phyloP scores from a whole-genome alignment of 139 green algal genomes.

The Choricystis sp. region DNA sequence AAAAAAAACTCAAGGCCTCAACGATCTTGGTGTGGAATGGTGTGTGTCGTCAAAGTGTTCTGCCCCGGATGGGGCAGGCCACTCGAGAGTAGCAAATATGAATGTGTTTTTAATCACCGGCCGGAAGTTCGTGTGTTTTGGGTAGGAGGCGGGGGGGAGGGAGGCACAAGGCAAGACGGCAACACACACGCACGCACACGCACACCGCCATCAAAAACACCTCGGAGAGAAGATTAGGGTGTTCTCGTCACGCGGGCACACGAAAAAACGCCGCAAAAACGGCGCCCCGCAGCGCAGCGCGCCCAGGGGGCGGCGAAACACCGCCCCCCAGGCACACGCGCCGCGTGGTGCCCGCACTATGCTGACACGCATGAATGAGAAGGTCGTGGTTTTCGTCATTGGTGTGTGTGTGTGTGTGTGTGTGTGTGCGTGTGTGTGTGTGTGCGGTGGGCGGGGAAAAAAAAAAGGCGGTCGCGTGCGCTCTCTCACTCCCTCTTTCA shows the following conservation, averaged over 20 bases:
- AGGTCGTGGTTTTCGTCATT: neutral
- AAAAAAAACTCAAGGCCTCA: neutral
- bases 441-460: neutral
- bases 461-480: neutral
- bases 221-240: neutral
- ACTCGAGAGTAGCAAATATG: neutral
- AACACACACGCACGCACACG: no score
- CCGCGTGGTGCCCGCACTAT: neutral
- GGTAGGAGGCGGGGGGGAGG: neutral
- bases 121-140: neutral
- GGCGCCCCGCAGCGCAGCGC: no score
- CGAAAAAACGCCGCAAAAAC: neutral
- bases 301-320: neutral
- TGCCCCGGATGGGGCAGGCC: neutral
- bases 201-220: no score
- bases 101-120: neutral
- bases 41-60: neutral
- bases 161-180: no score
- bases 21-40: neutral
- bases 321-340: neutral
- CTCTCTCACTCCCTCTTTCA: neutral
- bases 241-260: neutral
- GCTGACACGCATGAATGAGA: neutral
- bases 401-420: no score
- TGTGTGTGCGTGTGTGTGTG: no score